Evolutionary conservation across 176 grass and related monocot genomes (phyloP), one percentile per base, ranked within the genome.

Genomic region (Panicum miliaceum): DNA sequence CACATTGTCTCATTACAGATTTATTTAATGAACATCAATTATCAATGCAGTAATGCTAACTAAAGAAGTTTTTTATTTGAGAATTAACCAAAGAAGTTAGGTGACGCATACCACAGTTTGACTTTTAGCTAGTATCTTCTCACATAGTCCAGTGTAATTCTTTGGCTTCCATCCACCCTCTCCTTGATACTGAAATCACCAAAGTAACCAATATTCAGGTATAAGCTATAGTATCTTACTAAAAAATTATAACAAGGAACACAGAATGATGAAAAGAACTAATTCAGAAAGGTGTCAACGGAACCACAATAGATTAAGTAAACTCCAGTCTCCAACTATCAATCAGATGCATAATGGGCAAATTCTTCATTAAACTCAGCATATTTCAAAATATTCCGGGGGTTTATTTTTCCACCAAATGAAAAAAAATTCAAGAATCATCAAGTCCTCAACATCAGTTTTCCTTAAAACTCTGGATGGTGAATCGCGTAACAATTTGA

Each of bases 41-140:
- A 77, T 38, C 40, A 48, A 36, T 27, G 35, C 20, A 68, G 60
- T 59, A 78, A 23, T 85, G 73, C 8, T 48, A 72, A 54, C n/a
- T 47, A 47, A n/a, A 37, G 36, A 71, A 26, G 56, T 73, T 20
- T 32, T 32, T 32, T 32, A 1, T 32, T 32, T 32, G 29, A 32
- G 29, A 32, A 32, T 32, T 2, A 32, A 32, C 29, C 2, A 32
- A 83, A 12, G 36, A 71, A 26, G 56, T 73, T 20, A 19, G 53
- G 22, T 48, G 23, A 77, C 14, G 87, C 93, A 73, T 96, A 98
- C 96, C 93, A 98, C 87, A 82, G 89, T 95, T 90, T 98, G 96
- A 68, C 90, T 95, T 95, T 98, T 98, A 71, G 93, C 89, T 81
- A 98, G 96, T 58, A 98, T 93, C 69, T 94, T 98, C 60, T 98